A percentile compares a stretch with the other conserved stretches of the same genome.
Evolutionary conservation across 768 basidiomycete genomes (phyloP).

Genomic region (Clathrus columnatus): DNA sequence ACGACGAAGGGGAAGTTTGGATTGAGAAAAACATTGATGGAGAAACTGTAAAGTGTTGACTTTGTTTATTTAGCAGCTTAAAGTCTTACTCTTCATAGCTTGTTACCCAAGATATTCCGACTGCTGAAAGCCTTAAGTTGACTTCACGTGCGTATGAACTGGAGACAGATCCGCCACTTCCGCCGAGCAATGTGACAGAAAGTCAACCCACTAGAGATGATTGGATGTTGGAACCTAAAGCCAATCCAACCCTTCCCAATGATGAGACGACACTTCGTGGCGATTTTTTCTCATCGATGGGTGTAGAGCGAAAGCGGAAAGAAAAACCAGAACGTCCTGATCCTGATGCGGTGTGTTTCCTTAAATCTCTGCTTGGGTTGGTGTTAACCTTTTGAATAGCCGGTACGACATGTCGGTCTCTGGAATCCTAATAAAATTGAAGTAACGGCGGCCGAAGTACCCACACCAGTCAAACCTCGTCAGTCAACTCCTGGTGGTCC

Average conservation of each 20-base stretch:
- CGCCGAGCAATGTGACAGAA: conserved; percentile 38
- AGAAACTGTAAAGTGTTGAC: conserved; percentile 41
- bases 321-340: conserved; percentile 50
- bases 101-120: conserved; percentile 67
- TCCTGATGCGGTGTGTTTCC: conserved; percentile 55
- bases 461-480: conserved; percentile 37
- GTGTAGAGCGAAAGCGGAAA: conserved; percentile 64
- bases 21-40: conserved; percentile 81
- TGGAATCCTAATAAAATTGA: conserved; percentile 55
- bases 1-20: conserved; percentile 68
- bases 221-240: conserved; percentile 67
- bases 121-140: conserved; percentile 59
- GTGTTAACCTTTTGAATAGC: conserved; percentile 19
- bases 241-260: neutral
- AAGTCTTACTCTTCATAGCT: conserved; percentile 31
- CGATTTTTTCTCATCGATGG: conserved; percentile 88
- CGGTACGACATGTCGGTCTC: conserved; percentile 52
- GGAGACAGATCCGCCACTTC: conserved; percentile 39
- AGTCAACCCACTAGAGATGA: conserved; percentile 60
- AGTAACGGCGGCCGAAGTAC: conserved; percentile 35
- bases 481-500: conserved; percentile 71
- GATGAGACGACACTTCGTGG: conserved; percentile 46
- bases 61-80: conserved; percentile 8
- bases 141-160: conserved; percentile 47
- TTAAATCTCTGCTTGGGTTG: conserved; percentile 9